Evolutionary conservation across 306 rosid genomes (phyloP).

Genomic region (Acacia confusa): DNA sequence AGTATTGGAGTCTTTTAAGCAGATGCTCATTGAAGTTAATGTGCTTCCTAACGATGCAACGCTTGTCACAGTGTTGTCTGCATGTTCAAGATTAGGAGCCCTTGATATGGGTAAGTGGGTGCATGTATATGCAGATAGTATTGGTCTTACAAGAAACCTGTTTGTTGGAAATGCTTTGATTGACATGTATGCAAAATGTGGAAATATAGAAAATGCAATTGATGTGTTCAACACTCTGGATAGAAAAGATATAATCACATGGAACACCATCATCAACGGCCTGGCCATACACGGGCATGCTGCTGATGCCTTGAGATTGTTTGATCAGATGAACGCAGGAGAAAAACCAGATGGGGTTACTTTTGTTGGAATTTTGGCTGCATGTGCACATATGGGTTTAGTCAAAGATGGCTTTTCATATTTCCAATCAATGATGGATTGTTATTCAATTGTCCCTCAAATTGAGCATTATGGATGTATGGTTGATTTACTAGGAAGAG

Average conservation of each 20-base stretch:
- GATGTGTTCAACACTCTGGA: conserved; percentile 45
- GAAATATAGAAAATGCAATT: conserved; percentile 54
- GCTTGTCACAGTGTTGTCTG: conserved; percentile 55
- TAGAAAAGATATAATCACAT: conserved; percentile 42
- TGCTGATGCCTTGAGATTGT: conserved; percentile 56
- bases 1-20: conserved; percentile 58
- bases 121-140: conserved; percentile 47
- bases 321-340: conserved; percentile 55
- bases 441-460: conserved; percentile 47
- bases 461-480: conserved; percentile 55
- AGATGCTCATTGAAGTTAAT: conserved; percentile 51
- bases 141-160: conserved; percentile 52
- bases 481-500: conserved; percentile 54
- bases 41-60: conserved; percentile 76
- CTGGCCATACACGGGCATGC: conserved; percentile 60
- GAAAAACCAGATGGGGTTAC: conserved; percentile 47
- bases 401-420: conserved; percentile 48
- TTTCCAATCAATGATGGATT: conserved; percentile 58
- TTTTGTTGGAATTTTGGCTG: conserved; percentile 65
- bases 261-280: conserved; percentile 50
- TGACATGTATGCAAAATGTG: conserved; percentile 82
- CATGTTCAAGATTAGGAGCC: conserved; percentile 78
- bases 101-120: conserved; percentile 77
- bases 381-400: conserved; percentile 74
- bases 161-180: conserved; percentile 61